Base-by-base conservation (phyloP, 2,329 filamentous ascomycete species). In the Ophiosphaerella narmari region DNA sequence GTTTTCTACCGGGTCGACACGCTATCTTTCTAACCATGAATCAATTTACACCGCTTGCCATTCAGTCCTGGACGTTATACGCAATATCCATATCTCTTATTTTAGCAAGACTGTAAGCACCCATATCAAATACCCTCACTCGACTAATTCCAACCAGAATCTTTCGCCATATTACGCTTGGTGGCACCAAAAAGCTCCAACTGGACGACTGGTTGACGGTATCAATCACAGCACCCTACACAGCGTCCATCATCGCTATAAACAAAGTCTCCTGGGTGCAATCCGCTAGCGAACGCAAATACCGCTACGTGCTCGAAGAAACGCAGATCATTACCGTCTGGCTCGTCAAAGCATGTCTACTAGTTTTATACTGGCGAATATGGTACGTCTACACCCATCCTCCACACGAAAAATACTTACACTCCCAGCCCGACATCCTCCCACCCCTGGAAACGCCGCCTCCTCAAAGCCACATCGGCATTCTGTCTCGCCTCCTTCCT, bases 121-220 rank as follows among this genome's bases (percentile, higher is more conserved):
- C 23, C 5, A 13, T 35, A 9, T 2, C 12, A 7, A 5, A 31
- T 16, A 11, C 12, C 18, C 8, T 14, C 11, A 24, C 33, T 6
- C 18, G 4, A 50, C 51, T 54, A 29, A 54, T 34, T 21, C 12
- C n/a, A 16, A 18, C 7, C 18, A 66, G 63, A 5, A 35, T 57
- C 3, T 65, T 54, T 18, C 62, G 66, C 18, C 50, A 52, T 13
- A 55, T 64, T 5, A 62, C 57, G 13, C 57, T 69, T 18, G 54
- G 59, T 7, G 62, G 58, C 6, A 47, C 62, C 16, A 45, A 37
- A 23, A 59, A 58, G 21, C 49, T 69, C 13, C 66, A 69, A 46
- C 38, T 48, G 8, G 66, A 69, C 50, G 66, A 69, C 43, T 69
- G 60, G 60, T 26, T 66, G 3, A 67, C 67, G 65, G 21, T 65